Evolutionary conservation across 257 asterid genomes (phyloP).

Genomic region (Solanum tarijense): DNA sequence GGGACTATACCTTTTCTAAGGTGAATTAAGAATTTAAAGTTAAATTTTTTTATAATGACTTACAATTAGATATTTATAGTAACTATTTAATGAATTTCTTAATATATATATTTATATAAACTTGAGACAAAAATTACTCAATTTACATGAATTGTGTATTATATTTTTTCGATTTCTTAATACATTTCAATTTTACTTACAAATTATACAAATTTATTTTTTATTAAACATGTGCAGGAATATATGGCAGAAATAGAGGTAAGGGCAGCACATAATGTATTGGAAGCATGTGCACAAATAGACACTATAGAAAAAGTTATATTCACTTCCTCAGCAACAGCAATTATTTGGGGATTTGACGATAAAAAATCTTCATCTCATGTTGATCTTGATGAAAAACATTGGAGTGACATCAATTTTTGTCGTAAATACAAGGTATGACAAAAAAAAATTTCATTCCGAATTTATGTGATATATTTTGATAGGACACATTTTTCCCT

Average conservation of each 20-base stretch:
- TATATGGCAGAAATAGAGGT: constrained; percentile 71
- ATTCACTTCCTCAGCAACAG: constrained; percentile 80
- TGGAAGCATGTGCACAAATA: constrained; percentile 96
- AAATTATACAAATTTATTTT: neutral
- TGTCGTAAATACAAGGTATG: constrained; percentile 65
- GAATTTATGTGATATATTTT: no score
- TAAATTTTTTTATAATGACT: neutral
- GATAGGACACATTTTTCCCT: no score
- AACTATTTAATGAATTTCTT: neutral
- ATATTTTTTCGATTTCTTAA: no score
- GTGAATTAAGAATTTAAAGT: neutral
- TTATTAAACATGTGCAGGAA: constrained; percentile 32
- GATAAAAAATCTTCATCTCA: neutral
- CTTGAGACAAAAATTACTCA: neutral
- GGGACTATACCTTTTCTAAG: neutral
- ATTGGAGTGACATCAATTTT: constrained; percentile 74
- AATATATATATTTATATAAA: no score
- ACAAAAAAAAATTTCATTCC: no score
- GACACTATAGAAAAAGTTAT: constrained; percentile 69
- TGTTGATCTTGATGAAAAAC: constrained; percentile 47
- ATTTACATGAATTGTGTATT: no score
- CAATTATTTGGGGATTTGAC: constrained; percentile 46
- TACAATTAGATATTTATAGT: no score
- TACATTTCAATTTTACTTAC: neutral
- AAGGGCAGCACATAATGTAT: constrained; percentile 87